Conservation (phyloP, 345 rosid species). For the Salix udensis region DNA sequence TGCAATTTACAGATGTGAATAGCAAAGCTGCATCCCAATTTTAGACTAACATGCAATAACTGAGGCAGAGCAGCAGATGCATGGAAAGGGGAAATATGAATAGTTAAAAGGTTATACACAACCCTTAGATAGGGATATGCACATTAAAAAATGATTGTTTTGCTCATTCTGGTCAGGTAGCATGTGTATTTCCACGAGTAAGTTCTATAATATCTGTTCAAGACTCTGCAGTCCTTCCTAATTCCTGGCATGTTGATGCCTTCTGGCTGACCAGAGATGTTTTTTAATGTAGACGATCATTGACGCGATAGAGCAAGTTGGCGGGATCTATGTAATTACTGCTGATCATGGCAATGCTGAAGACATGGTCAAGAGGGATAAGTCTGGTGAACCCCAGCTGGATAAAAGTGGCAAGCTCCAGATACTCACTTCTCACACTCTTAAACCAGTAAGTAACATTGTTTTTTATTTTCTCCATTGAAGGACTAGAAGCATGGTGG, state of each 20-base stretch:
- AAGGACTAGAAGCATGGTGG: neutral
- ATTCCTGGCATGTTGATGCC: neutral
- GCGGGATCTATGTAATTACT: constrained; percentile 85
- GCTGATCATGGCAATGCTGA: constrained; percentile 99
- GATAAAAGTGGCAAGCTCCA: constrained; percentile 77
- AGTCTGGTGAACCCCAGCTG: constrained; percentile 61
- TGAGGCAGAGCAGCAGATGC: neutral
- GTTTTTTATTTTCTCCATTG: neutral
- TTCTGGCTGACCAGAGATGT: neutral
- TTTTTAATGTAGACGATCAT: constrained; percentile 64
- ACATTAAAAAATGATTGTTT: neutral
- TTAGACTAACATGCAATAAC: neutral
- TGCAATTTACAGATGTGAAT: neutral
- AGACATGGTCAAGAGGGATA: constrained; percentile 95
- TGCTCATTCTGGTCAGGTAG: too few relatives aligned
- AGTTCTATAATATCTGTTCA: neutral
- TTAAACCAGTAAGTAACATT: constrained; percentile 66
- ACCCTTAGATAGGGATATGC: neutral
- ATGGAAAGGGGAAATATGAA: neutral
- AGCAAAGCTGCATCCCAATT: neutral
- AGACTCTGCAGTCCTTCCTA: neutral
- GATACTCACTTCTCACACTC: constrained; percentile 95
- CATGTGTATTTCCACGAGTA: neutral
- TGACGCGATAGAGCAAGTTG: constrained; percentile 77
- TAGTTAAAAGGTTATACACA: neutral